These are phyloP conservation scores for Waltergamsia citrina DNA, from an alignment of 2,329 filamentous ascomycete species.

Conservation along the genomic window DNA sequence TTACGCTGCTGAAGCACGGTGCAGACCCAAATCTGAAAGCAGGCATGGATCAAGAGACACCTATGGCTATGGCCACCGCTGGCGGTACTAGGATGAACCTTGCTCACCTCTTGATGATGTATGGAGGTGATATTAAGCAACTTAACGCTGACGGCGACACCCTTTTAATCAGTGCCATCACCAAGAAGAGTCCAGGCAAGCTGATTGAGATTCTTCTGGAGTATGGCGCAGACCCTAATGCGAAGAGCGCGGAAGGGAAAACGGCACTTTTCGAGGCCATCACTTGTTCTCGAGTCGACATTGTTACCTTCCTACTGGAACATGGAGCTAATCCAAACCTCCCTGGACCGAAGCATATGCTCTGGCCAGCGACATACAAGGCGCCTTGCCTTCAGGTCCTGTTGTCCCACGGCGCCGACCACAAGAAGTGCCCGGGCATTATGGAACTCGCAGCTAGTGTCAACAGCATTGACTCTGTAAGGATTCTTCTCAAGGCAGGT, in stretches of 20 bases:
- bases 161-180: constrained; percentile 49
- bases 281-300: constrained; percentile 41
- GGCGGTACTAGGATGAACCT: constrained; percentile 44
- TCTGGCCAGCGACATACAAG: constrained; percentile 56
- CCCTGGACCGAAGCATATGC: constrained; percentile 58
- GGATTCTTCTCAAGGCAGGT: constrained; percentile 45
- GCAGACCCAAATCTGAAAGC: constrained; percentile 45
- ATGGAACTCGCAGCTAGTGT: constrained; percentile 55
- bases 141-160: constrained; percentile 49
- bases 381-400: constrained; percentile 48
- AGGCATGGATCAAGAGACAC: constrained; percentile 37
- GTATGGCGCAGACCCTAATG: constrained; percentile 49
- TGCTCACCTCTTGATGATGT: constrained; percentile 49
- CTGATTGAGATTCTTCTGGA: constrained; percentile 50
- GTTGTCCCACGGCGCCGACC: constrained; percentile 48
- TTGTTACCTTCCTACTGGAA: constrained; percentile 39
- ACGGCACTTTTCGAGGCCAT: constrained; percentile 57
- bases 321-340: constrained; percentile 58
- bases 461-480: constrained; percentile 54
- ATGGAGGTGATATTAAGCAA: constrained; percentile 48
- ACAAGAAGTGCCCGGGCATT: constrained; percentile 49
- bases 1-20: constrained; percentile 54
- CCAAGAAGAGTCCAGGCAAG: constrained; percentile 42
- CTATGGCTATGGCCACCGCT: constrained; percentile 41
- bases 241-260: constrained; percentile 51